Evolutionary conservation across 495 filamentous ascomycete species (phyloP).

Genomic region (Aspergillus egyptiacus): DNA sequence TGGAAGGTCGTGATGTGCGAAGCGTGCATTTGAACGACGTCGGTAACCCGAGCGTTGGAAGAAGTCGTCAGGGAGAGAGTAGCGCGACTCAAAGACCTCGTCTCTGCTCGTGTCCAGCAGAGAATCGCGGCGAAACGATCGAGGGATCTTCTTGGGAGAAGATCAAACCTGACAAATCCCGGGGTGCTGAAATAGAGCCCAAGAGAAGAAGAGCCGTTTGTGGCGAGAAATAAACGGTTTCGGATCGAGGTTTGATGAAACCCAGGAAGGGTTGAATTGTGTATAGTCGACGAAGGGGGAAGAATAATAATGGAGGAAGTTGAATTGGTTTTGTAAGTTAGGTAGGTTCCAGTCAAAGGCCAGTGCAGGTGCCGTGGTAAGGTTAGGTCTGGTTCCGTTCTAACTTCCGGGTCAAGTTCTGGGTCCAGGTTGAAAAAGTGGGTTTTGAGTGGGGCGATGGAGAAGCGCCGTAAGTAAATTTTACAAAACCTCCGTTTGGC

Average conservation of each 20-base stretch:
- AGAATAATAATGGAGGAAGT: background rate
- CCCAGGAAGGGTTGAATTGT: slow-evolving; percentile 12
- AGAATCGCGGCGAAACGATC: slow-evolving; percentile 6
- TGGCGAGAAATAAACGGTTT: background rate
- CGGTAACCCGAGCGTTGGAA: slow-evolving; percentile 19
- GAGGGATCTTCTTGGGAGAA: slow-evolving; percentile 9
- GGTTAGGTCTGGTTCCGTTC: no score
- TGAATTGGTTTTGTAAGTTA: slow-evolving; percentile 11
- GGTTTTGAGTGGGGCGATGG: background rate
- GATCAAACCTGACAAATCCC: slow-evolving; percentile 7
- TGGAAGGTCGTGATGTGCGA: slow-evolving; percentile 31
- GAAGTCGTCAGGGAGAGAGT: background rate
- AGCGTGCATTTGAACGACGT: slow-evolving; percentile 48
- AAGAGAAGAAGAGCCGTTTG: slow-evolving; percentile 2
- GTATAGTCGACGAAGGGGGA: slow-evolving; percentile 4
- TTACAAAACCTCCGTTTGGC: slow-evolving; percentile 2
- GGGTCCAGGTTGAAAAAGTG: background rate
- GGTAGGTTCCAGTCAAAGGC: no score
- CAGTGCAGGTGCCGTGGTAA: no score
- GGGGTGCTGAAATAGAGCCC: slow-evolving; percentile 3
- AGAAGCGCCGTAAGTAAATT: background rate
- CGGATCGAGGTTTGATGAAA: background rate
- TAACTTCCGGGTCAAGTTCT: no score
- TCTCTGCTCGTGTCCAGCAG: slow-evolving; percentile 5
- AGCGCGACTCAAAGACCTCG: background rate